Evolutionary conservation across 768 basidiomycete species (phyloP).

Genomic region (Lactarius sanguifluus): DNA sequence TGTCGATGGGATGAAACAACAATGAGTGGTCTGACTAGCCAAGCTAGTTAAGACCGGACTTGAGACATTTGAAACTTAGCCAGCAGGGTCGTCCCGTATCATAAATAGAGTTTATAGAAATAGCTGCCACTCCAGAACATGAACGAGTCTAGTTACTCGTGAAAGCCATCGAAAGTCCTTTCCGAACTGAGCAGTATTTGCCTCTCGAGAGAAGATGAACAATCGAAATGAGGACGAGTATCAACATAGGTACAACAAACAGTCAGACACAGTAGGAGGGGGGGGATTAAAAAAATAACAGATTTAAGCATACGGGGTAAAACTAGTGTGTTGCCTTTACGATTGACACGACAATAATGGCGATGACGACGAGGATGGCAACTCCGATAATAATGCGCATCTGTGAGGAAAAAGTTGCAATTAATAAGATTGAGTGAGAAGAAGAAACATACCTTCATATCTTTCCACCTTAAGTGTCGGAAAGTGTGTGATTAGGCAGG

Average conservation of each 20-base stretch:
- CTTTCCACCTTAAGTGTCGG: slow-evolving; percentile 75
- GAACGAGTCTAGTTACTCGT: slow-evolving; percentile 14
- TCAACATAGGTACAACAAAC: slow-evolving; percentile 30
- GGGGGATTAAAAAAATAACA: slow-evolving; percentile 24
- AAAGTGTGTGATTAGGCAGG: not conserved
- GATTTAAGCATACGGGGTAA: slow-evolving; percentile 16
- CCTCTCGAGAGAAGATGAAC: slow-evolving; percentile 17
- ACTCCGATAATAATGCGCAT: slow-evolving; percentile 97
- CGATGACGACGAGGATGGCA: slow-evolving; percentile 84
- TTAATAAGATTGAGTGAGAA: slow-evolving; percentile 11
- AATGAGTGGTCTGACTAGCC: slow-evolving; percentile 8
- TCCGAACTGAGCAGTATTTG: slow-evolving; percentile 1
- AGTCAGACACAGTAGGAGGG: slow-evolving; percentile 6
- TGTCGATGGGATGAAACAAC: slow-evolving; percentile 8
- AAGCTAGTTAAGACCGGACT: not conserved
- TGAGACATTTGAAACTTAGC: slow-evolving; percentile 33
- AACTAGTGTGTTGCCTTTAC: slow-evolving; percentile 71
- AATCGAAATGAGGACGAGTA: slow-evolving; percentile 12
- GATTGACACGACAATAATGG: slow-evolving; percentile 95
- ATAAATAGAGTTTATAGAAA: slow-evolving; percentile 19
- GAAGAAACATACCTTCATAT: slow-evolving; percentile 74
- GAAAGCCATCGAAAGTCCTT: slow-evolving; percentile 10
- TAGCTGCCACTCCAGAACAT: slow-evolving; percentile 1
- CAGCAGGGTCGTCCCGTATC: slow-evolving; percentile 6
- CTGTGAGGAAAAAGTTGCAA: slow-evolving; percentile 39